These are phyloP conservation scores for Oryza meyeriana DNA, from an alignment of 176 grass and related monocot genomes.

Conservation along the genomic window DNA sequence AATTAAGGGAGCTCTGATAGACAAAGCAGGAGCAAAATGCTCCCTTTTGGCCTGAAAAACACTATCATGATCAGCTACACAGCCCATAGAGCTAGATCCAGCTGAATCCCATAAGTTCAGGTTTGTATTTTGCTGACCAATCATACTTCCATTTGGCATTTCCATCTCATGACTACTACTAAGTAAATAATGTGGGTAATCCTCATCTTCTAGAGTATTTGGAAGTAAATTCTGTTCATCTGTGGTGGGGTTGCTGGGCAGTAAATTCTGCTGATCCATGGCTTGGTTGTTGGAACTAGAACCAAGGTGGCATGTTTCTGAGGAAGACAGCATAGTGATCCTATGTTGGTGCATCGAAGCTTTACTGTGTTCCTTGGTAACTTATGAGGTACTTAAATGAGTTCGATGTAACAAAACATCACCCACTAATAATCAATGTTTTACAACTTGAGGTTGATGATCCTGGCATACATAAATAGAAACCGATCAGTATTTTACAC, in stretches of 20 bases:
- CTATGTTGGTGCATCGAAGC: conserved; percentile 51
- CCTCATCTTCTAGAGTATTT: conserved; percentile 32
- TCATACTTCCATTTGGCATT: conserved; percentile 30
- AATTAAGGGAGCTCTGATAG: conserved; percentile 33
- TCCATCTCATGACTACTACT: conserved; percentile 29
- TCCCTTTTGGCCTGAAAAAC: conserved; percentile 45
- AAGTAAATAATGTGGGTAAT: conserved; percentile 44
- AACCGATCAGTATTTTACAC: background rate
- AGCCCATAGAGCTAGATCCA: conserved; percentile 55
- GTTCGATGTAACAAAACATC: conserved; percentile 28
- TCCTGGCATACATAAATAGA: conserved; percentile 14
- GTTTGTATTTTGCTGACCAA: conserved; percentile 39
- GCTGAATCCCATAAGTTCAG: conserved; percentile 53
- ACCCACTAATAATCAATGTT: conserved; percentile 1
- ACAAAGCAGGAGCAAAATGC: conserved; percentile 36
- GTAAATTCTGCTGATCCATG: conserved; percentile 57
- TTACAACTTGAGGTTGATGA: conserved; percentile 22
- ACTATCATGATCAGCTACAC: conserved; percentile 30
- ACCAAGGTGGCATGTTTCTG: conserved; percentile 57
- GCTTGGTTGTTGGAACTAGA: conserved; percentile 45
- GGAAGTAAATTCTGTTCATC: conserved; percentile 52
- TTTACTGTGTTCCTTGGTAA: conserved; percentile 16
- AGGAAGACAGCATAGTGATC: conserved; percentile 48
- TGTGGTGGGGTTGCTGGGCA: conserved; percentile 20
- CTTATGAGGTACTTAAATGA: conserved; percentile 17